Evolutionary conservation across 1,284 basidiomycete genomes (phyloP), one percentile per base, ranked within the genome.

Genomic region (Bondarzewia mesenterica): DNA sequence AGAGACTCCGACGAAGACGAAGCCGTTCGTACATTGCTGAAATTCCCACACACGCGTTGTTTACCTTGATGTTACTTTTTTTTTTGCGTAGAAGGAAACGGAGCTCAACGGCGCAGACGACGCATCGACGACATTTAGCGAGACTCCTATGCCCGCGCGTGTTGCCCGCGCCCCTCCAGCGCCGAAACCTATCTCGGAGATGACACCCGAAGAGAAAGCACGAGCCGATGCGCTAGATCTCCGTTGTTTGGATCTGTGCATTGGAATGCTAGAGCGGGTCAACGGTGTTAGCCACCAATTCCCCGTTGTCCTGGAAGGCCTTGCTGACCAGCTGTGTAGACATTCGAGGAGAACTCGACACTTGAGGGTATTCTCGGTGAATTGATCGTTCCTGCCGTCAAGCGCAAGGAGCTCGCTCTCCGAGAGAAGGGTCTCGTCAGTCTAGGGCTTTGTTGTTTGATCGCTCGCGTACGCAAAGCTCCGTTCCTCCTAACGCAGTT

Each of bases 311-410:
- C 27, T 42, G 35, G 42, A 12, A 46, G 14, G 29, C 26, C 20
- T 16, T 20, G 12, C 32, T 48, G 27, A 20, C 16, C 44, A 50
- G 27, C 52, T 54, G 36, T 29, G 26, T 59, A 91, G 86, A 86
- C 82, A 1, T 84, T 98, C 52, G 90, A 95, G 61, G 93, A 97
- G 57, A 95, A 98, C 65, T 91, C 91, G 2, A 93, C 90, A 0
- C 72, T 98, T 42, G 88, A 95, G 60, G 95, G 95, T 27, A 78
- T 98, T 32, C 71, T 98, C 2, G 80, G 84, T 2, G 92, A 97
- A 58, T 72, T 98, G 21, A 92, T 98, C 56, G 80, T 96, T 26
- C 95, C 95, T 0, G 82, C 91, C 1, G 89, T 98, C 27, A 84
- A 85, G 58, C 80, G 89, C 53, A 95, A 93, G 64, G 89, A 95